phyloP scores from a whole-genome alignment of 176 grass and related monocot species.

The Bolboschoenus planiculmis region DNA sequence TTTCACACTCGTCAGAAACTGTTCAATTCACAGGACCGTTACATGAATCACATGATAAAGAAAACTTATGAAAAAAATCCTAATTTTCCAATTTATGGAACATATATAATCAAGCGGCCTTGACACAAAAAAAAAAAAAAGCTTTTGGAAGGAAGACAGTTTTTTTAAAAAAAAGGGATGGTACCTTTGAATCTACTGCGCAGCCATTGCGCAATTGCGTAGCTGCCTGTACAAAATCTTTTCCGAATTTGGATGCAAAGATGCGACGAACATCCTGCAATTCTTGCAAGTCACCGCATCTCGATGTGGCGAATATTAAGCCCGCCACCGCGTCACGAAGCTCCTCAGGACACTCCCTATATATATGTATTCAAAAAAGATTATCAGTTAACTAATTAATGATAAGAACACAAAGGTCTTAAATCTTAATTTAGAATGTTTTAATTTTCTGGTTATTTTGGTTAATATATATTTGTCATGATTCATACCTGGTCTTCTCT shows the following conservation, averaged over 20 bases:
- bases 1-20: background rate
- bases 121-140: background rate
- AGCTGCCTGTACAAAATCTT: slow-evolving; percentile 42
- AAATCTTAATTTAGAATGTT: background rate
- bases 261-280: slow-evolving; percentile 49
- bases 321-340: slow-evolving; percentile 74
- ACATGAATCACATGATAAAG: too few species aligned
- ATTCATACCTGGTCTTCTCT: slow-evolving; percentile 34
- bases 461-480: background rate
- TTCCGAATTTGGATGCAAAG: slow-evolving; percentile 54
- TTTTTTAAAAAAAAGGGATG: background rate
- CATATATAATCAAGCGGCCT: too few species aligned
- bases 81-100: too few species aligned
- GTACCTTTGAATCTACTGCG: slow-evolving; percentile 54
- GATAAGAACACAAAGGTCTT: background rate
- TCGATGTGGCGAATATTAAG: slow-evolving; percentile 50
- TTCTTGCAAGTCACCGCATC: slow-evolving; percentile 74
- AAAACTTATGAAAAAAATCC: too few species aligned
- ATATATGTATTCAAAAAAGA: background rate
- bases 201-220: slow-evolving; percentile 53
- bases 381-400: background rate
- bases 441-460: background rate
- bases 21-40: too few species aligned
- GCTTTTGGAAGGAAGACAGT: too few species aligned
- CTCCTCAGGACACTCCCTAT: slow-evolving; percentile 66